Conservation (phyloP, 495 filamentous ascomycete genomes). For the Penicillium taxi region DNA sequence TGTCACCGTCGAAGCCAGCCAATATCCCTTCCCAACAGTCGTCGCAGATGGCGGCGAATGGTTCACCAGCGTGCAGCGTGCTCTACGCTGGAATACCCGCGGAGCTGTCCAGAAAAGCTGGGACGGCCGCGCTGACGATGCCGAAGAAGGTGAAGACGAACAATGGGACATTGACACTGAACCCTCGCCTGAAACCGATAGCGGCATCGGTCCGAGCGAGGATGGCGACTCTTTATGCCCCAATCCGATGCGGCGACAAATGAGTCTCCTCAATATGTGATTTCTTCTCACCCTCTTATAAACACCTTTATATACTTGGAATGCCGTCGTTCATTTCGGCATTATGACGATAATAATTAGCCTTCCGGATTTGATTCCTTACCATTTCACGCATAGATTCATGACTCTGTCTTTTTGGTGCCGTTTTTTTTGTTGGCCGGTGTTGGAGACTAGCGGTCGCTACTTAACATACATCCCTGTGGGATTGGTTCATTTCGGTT, state of each 20-base stretch:
- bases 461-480: conserved; percentile 7
- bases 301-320: conserved; percentile 2
- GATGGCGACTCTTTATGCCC: conserved; percentile 53
- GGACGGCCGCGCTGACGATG: conserved; percentile 34
- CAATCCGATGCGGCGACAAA: conserved; percentile 59
- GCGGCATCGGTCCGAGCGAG: conserved; percentile 47
- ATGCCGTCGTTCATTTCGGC: conserved; percentile 1
- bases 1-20: conserved; percentile 86
- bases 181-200: conserved; percentile 44
- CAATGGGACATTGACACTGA: conserved; percentile 79
- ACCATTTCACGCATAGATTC: conserved; percentile 10
- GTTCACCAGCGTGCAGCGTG: conserved; percentile 88
- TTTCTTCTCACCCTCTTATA: conserved; percentile 2
- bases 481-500: not conserved
- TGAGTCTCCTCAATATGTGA: conserved; percentile 52
- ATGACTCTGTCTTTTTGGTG: conserved; percentile 4
- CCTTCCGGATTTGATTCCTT: conserved; percentile 1
- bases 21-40: conserved; percentile 94
- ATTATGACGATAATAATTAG: conserved; percentile 5
- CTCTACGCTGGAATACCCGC: conserved; percentile 86
- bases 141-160: conserved; percentile 37
- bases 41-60: conserved; percentile 71
- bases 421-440: not conserved
- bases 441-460: conserved; percentile 11
- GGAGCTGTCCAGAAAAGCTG: conserved; percentile 81